A percentile compares a stretch with the other conserved stretches of the same genome.
Evolutionary conservation across 2,329 filamentous ascomycete genomes (phyloP).

Genomic region (Trichophyton benhamiae): DNA sequence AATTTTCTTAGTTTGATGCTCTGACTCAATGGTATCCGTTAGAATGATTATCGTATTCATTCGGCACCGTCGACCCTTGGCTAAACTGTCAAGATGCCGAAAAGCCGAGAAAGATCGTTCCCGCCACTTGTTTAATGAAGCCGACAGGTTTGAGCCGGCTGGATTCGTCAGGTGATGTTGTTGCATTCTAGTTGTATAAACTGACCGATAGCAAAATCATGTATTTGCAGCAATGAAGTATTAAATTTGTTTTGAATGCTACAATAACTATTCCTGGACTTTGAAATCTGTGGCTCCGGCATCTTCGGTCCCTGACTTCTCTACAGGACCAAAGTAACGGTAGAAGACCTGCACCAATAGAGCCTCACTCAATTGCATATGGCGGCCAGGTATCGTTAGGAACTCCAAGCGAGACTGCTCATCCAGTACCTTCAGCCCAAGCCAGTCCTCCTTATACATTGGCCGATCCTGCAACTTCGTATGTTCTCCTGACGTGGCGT

Average conservation of each 20-base stretch:
- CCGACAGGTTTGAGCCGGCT: too few relatives aligned
- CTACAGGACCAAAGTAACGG: constrained; percentile 30
- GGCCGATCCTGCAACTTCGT: constrained; percentile 55
- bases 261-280: neutral
- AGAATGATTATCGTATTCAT: too few relatives aligned
- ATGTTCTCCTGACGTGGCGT: constrained; percentile 49
- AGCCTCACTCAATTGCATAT: constrained; percentile 67
- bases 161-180: too few relatives aligned
- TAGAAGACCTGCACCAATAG: constrained; percentile 53
- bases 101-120: too few relatives aligned
- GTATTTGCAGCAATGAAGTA: neutral
- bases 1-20: too few relatives aligned
- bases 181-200: too few relatives aligned
- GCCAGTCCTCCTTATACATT: constrained; percentile 85
- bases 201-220: too few relatives aligned
- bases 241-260: neutral
- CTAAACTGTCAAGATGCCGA: too few relatives aligned
- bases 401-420: constrained; percentile 68
- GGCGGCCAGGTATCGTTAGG: constrained; percentile 57
- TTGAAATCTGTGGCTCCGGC: neutral
- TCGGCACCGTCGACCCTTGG: too few relatives aligned
- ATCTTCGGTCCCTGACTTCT: neutral
- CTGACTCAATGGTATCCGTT: too few relatives aligned
- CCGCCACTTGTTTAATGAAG: too few relatives aligned
- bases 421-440: constrained; percentile 71